Evolutionary conservation across 495 filamentous ascomycete species (phyloP), one percentile per base, ranked within the genome.

Genomic region (Darksidea phi): DNA sequence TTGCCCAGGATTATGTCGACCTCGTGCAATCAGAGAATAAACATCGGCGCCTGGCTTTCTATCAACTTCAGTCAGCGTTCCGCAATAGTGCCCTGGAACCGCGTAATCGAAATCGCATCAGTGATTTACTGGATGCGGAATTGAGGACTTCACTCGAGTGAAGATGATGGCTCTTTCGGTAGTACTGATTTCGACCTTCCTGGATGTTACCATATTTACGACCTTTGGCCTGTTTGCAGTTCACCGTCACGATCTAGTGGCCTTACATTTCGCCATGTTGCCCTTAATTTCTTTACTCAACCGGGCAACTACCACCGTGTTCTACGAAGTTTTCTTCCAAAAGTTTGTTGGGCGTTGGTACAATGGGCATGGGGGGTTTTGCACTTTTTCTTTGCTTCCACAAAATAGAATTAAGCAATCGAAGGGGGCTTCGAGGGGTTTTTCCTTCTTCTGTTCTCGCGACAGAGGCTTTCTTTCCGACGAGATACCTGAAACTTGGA

Each of bases 71-170:
- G 60, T 71, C 76, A 21, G 73, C 76, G 26, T 83, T 77, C 77
- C 67, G 78, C 43, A 81, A 84, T 70, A 79, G 79, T 47, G 75
- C 73, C 26, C 76, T 84, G 51, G 80, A 82, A 54, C 57, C 77
- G 60, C 76, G 76, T 69, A 86, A 82, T 68, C 78, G 82, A 61
- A 78, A 80, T 71, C 84, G 77, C 70, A 73, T 84, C 58, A 68
- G 75, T 62, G 73, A 72, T 55, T 67, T 77, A 38, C 70, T 69
- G 17, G 62, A 69, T 38, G 48, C 20, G 13, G 54, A 69, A 10
- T 54, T 69, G 15, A 62, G 47, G 36, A 47, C 46, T 47, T 48
- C 49, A 26, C 54, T 69, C 11, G 66, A 59, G 38, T 60, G 47
- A 55, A 13, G 36, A n/a, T 32, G 46, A 1, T 32, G 10, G 28